Percentiles rank a stretch among this genome's conserved stretches.
These are phyloP conservation scores for Diospyros kaki DNA, from an alignment of 148 eudicot species.

Conservation along the genomic window DNA sequence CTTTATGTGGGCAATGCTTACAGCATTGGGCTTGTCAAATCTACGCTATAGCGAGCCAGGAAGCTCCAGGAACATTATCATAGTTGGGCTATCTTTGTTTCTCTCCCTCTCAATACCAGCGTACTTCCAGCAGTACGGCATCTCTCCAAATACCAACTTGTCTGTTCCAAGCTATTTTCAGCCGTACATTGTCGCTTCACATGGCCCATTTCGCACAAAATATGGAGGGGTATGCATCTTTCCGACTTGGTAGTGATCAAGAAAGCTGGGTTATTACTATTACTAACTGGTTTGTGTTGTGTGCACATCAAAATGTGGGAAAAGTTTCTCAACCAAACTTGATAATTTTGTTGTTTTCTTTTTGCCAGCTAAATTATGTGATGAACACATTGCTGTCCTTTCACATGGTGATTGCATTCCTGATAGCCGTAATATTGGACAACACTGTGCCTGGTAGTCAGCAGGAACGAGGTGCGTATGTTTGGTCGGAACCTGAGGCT, in stretches of 20 bases:
- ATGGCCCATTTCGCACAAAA: constrained; percentile 76
- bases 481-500: constrained; percentile 90
- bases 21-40: constrained; percentile 91
- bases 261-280: background rate
- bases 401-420: constrained; percentile 93
- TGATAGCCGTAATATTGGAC: constrained; percentile 76
- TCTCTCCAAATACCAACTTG: constrained; percentile 71
- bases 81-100: constrained; percentile 84
- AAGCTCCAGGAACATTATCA: constrained; percentile 93
- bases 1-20: constrained; percentile 99
- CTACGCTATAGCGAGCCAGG: constrained; percentile 95
- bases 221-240: constrained; percentile 74
- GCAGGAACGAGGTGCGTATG: constrained; percentile 91
- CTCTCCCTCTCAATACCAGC: constrained; percentile 86
- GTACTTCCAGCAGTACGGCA: constrained; percentile 90
- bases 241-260: constrained; percentile 1
- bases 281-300: background rate
- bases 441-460: constrained; percentile 91
- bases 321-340: background rate
- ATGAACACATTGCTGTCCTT: constrained; percentile 78
- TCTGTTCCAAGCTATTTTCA: constrained; percentile 81
- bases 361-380: constrained; percentile 80
- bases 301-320: background rate
- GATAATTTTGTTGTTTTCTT: background rate
- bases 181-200: constrained; percentile 89